Evolutionary conservation across 208 protist species (phyloP).

Genomic region (Leptomonas pyrrhocoris): DNA sequence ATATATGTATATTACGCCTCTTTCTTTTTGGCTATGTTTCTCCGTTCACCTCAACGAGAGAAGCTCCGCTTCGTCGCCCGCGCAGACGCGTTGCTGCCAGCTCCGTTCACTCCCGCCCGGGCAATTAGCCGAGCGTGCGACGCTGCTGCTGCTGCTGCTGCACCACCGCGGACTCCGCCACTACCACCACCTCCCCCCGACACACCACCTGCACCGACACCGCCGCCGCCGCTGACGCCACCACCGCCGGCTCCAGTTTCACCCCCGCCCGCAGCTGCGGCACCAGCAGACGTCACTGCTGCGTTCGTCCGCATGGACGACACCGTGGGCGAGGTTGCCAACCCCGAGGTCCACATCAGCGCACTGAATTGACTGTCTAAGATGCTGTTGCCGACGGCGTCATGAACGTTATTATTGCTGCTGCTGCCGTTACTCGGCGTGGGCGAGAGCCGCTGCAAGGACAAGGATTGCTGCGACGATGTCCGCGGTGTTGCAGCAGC

Average conservation of each 20-base stretch:
- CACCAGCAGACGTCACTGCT: not conserved
- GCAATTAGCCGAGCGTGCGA: not conserved
- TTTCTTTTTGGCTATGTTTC: not conserved
- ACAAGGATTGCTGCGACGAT: not conserved
- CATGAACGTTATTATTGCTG: not conserved
- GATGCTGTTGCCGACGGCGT: not conserved
- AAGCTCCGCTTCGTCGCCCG: conserved; percentile 22
- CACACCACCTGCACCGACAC: not conserved
- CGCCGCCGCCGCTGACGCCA: conserved; percentile 4
- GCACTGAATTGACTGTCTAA: conserved; percentile 20
- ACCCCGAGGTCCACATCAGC: conserved; percentile 26
- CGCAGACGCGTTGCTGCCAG: not conserved
- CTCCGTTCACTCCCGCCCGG: not conserved
- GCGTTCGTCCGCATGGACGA: not conserved
- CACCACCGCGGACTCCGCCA: not conserved
- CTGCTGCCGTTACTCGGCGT: conserved; percentile 16
- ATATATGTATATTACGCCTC: not conserved
- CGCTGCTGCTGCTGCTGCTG: not conserved
- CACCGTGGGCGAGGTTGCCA: not conserved
- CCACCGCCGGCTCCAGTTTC: not conserved
- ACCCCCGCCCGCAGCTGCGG: no score
- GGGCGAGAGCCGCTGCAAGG: not conserved
- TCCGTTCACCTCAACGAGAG: conserved; percentile 13
- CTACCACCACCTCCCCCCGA: not conserved
- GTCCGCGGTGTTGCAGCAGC: not conserved